Evolutionary conservation across 768 basidiomycete species (phyloP), one percentile per base, ranked within the genome.

Genomic region (Lactifluus piperatus): DNA sequence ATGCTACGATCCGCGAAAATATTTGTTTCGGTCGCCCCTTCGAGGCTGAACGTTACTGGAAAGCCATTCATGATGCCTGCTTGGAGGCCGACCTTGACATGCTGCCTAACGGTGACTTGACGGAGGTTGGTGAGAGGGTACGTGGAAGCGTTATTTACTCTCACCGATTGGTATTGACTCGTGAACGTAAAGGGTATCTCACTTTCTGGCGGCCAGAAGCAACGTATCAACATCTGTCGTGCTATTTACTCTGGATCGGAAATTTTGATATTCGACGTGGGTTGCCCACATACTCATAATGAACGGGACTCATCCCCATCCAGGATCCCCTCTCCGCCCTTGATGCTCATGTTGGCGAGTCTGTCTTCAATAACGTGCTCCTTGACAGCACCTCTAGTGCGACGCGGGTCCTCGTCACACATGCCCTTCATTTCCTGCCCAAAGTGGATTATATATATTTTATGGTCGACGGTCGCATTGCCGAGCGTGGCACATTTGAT

Each of bases 261-360:
- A 56, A 85, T 97, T 60, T 84, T 91, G 66, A 85, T 93, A 18
- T 88, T 94, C 63, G 93, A 97, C 66, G 72, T 73, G 51, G 29
- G 77, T 62, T 13, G n/a, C 53, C 29, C 26, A 14, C 16, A 16
- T 5, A 39, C 11, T 5, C 22, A 24, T 32, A 5, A 32, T 20
- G 24, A 46, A n/a, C 24, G 13, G 32, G 20, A 29, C 22, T 6
- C 27, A 6, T 49, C 46, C 2, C 20, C 47, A 32, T 51, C 8
- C 44, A 85, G 81, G 91, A 93, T 66, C 91, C 91, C 5, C 75
- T 93, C 10, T 89, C 86, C n/a, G 92, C 92, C 24, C 79, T 97
- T 11, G 94, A 97, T 68, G 91, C 92, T 5, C 91, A 94, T 68
- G 91, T 95, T 50, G 93, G 92, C 41, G 89, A 88, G 70, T 79